These are phyloP conservation scores for Corymbia maculata DNA, from an alignment of 345 rosid genomes.

Conservation along the genomic window DNA sequence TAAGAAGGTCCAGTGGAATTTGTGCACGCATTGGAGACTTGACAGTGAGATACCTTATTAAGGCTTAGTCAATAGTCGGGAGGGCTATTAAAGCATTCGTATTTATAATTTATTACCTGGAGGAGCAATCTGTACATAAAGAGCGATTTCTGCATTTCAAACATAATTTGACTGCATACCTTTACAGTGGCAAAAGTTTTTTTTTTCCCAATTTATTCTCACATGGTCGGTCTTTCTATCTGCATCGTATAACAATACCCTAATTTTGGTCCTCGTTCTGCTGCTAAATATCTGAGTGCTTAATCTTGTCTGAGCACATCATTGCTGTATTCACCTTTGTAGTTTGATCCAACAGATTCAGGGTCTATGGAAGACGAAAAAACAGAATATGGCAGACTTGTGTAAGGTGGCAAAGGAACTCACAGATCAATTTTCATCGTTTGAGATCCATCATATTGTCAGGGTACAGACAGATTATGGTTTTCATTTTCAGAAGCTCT, in stretches of 20 bases:
- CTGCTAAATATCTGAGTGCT: background rate
- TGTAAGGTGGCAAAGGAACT: conserved; percentile 64
- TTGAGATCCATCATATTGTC: conserved; percentile 51
- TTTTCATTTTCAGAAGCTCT: background rate
- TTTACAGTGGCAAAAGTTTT: background rate
- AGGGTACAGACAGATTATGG: conserved; percentile 39
- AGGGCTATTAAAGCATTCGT: background rate
- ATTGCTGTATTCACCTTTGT: background rate
- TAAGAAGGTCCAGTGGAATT: background rate
- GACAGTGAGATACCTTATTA: background rate
- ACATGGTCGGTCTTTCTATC: background rate
- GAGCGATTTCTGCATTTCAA: background rate
- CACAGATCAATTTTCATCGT: conserved; percentile 44
- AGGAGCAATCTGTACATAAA: background rate
- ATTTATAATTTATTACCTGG: background rate
- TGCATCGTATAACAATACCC: background rate
- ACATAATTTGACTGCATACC: background rate
- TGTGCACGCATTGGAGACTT: background rate
- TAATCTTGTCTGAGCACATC: background rate
- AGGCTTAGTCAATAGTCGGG: background rate
- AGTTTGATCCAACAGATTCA: conserved; percentile 36
- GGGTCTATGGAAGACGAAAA: conserved; percentile 74
- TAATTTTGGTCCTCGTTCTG: background rate
- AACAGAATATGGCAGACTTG: conserved; percentile 54
- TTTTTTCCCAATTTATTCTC: background rate